These are phyloP conservation scores for Bimuria novae-zelandiae DNA, from an alignment of 2,329 filamentous ascomycete genomes.

Conservation along the genomic window DNA sequence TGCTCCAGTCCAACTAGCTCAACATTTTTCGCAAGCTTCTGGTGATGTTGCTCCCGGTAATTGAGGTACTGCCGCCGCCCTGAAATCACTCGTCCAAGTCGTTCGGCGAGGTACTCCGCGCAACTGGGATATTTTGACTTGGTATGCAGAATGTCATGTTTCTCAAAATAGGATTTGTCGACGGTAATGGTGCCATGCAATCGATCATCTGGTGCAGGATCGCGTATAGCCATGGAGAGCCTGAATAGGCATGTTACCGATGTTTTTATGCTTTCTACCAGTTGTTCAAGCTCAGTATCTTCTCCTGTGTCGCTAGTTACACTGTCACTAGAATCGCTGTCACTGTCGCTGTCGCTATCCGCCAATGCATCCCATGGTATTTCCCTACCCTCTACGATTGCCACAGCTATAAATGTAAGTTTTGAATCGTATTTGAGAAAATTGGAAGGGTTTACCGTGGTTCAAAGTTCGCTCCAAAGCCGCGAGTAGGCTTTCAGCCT, in stretches of 20 bases:
- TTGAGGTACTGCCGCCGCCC: slow-evolving; percentile 38
- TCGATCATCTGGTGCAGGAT: slow-evolving; percentile 38
- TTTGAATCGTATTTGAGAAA: neutral
- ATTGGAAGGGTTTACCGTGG: slow-evolving; percentile 15
- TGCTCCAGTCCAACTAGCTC: slow-evolving; percentile 26
- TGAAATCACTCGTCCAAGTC: slow-evolving; percentile 39
- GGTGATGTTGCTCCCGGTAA: slow-evolving; percentile 40
- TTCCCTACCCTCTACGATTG: slow-evolving; percentile 20
- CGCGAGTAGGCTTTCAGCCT: slow-evolving; percentile 23
- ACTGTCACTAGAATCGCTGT: slow-evolving; percentile 12
- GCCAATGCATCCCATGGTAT: slow-evolving; percentile 26
- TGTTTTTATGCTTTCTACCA: slow-evolving; percentile 22
- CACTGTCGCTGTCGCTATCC: slow-evolving; percentile 19
- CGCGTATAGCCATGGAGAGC: slow-evolving; percentile 39
- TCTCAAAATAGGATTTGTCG: slow-evolving; percentile 32
- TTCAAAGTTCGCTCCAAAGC: slow-evolving; percentile 25
- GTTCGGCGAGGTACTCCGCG: slow-evolving; percentile 18
- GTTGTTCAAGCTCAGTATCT: slow-evolving; percentile 31
- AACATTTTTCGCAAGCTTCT: slow-evolving; percentile 30
- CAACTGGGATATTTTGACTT: slow-evolving; percentile 26
- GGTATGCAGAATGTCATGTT: slow-evolving; percentile 33
- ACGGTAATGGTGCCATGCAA: slow-evolving; percentile 26
- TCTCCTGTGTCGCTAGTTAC: neutral
- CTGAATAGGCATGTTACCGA: slow-evolving; percentile 38
- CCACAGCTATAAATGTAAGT: slow-evolving; percentile 4